phyloP scores from a whole-genome alignment of 805 yeast species.

The Cyberlindnera japonica region DNA sequence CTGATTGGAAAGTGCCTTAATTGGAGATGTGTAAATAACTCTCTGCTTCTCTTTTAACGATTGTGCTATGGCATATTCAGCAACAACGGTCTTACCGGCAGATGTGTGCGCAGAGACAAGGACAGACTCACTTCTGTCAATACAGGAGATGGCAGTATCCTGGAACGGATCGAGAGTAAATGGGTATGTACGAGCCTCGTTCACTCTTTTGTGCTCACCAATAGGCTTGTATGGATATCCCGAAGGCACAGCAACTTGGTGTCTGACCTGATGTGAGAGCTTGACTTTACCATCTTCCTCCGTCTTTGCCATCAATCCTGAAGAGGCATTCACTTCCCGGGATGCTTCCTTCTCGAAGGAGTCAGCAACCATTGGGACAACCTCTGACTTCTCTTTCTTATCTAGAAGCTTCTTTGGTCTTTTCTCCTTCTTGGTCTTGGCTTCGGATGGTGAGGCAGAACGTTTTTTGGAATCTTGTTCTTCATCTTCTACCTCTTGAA shows the following conservation, averaged over 20 bases:
- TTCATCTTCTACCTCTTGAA: slow-evolving; percentile 9
- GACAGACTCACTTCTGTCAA: slow-evolving; percentile 91
- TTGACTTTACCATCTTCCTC: slow-evolving; percentile 52
- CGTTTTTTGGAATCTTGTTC: slow-evolving; percentile 26
- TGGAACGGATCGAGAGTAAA: slow-evolving; percentile 96
- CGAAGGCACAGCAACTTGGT: slow-evolving; percentile 95
- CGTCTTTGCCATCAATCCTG: slow-evolving; percentile 53
- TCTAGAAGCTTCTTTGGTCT: slow-evolving; percentile 28
- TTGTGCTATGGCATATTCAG: slow-evolving; percentile 98
- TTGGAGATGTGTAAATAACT: slow-evolving; percentile 94
- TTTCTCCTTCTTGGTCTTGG: slow-evolving; percentile 11
- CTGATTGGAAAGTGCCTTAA: slow-evolving; percentile 86
- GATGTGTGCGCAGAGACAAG: slow-evolving; percentile 98
- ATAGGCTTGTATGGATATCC: slow-evolving; percentile 85
- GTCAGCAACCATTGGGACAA: slow-evolving; percentile 78
- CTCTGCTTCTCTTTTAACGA: slow-evolving; percentile 90
- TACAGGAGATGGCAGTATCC: slow-evolving; percentile 93
- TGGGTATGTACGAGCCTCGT: slow-evolving; percentile 87
- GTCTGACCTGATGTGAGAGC: slow-evolving; percentile 90
- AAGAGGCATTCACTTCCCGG: slow-evolving; percentile 80
- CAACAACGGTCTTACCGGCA: slow-evolving; percentile 98
- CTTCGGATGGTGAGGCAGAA: slow-evolving; percentile 21
- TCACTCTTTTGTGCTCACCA: slow-evolving; percentile 72
- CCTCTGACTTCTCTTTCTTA: slow-evolving; percentile 42
- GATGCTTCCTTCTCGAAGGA: slow-evolving; percentile 85